Evolutionary conservation across 2,329 filamentous ascomycete genomes (phyloP).

Genomic region (Aulographum hederae): DNA sequence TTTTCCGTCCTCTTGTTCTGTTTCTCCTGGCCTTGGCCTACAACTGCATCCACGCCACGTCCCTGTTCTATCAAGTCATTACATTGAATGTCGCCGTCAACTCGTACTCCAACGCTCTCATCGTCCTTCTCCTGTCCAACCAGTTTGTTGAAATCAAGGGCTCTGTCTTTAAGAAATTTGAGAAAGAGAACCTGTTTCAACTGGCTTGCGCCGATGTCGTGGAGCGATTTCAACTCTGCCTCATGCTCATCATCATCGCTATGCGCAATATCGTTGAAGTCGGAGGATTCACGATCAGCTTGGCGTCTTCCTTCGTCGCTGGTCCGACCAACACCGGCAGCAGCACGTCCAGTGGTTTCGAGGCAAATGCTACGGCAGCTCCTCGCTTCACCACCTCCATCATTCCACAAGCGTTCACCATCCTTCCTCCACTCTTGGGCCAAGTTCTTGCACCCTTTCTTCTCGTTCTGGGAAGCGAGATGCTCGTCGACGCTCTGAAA

Average conservation of each 20-base stretch:
- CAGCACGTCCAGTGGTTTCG: conserved; percentile 8
- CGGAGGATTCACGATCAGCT: conserved; percentile 50
- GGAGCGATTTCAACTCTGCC: conserved; percentile 91
- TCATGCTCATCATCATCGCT: conserved; percentile 92
- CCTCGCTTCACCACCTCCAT: conserved; percentile 49
- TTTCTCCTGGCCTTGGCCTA: conserved; percentile 76
- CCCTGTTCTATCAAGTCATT: conserved; percentile 93
- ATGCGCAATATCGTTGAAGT: conserved; percentile 94
- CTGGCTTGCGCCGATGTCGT: conserved; percentile 93
- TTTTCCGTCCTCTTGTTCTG: conserved; percentile 77
- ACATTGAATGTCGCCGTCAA: conserved; percentile 96
- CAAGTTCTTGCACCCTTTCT: conserved; percentile 87
- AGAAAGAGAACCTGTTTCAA: conserved; percentile 95
- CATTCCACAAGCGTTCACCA: conserved; percentile 76
- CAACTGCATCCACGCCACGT: conserved; percentile 71
- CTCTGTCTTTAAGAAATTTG: conserved; percentile 95
- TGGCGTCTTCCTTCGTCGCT: conserved; percentile 11
- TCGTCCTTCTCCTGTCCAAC: conserved; percentile 86
- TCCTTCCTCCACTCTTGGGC: conserved; percentile 70
- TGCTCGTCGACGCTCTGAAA: conserved; percentile 92
- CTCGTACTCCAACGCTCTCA: conserved; percentile 87
- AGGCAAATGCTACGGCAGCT: conserved; percentile 34
- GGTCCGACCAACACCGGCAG: conserved; percentile 11
- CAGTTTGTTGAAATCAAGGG: conserved; percentile 99
- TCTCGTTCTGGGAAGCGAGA: conserved; percentile 87